Evolutionary conservation across 2,329 filamentous ascomycete genomes (phyloP).

Genomic region (Ophidiomyces ophidiicola): DNA sequence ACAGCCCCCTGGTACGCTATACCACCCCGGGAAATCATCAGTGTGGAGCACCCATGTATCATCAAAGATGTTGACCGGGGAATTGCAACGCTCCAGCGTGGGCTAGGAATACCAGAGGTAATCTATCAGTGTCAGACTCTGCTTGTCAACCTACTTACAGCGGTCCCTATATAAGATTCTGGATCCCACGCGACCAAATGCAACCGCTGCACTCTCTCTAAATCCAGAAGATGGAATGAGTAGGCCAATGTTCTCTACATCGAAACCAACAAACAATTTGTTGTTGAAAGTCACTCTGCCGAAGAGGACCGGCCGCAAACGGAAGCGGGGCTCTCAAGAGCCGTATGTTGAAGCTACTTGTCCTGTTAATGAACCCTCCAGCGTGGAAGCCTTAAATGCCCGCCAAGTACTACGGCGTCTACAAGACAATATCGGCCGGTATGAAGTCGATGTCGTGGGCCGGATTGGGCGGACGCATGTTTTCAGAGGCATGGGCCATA

Average conservation of each 20-base stretch:
- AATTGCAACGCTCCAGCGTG: slow-evolving; percentile 50
- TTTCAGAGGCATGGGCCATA: slow-evolving; percentile 52
- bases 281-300: slow-evolving; percentile 79
- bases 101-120: slow-evolving; percentile 43
- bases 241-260: slow-evolving; percentile 65
- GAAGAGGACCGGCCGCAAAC: slow-evolving; percentile 71
- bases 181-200: slow-evolving; percentile 34
- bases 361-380: slow-evolving; percentile 30
- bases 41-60: slow-evolving; percentile 56
- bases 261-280: slow-evolving; percentile 65
- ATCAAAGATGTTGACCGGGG: slow-evolving; percentile 53
- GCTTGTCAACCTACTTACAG: not conserved
- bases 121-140: not conserved
- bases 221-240: slow-evolving; percentile 68
- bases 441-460: slow-evolving; percentile 58
- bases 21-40: slow-evolving; percentile 43
- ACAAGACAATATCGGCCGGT: slow-evolving; percentile 56
- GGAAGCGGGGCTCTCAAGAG: slow-evolving; percentile 63
- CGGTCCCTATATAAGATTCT: slow-evolving; percentile 32
- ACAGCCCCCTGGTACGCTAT: slow-evolving; percentile 41
- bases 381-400: slow-evolving; percentile 37
- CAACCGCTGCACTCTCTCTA: slow-evolving; percentile 56
- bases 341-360: slow-evolving; percentile 41
- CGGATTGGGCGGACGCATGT: slow-evolving; percentile 69
- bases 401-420: slow-evolving; percentile 49